phyloP scores from a whole-genome alignment of 768 basidiomycete genomes.

The Nidula microcarpa region DNA sequence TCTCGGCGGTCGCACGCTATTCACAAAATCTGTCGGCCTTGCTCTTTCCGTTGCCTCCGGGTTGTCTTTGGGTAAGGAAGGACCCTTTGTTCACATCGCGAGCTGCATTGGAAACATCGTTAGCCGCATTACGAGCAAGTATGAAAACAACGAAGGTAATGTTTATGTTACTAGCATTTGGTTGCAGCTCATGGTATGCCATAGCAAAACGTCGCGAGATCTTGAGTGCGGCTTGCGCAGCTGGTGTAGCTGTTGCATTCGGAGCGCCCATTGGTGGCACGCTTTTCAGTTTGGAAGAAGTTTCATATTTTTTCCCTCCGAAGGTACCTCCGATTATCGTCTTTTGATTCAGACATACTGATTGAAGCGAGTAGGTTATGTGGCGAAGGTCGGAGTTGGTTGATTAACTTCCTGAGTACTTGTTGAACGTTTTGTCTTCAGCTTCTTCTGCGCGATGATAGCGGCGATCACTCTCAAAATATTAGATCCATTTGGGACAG shows the following conservation, averaged over 20 bases:
- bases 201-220: slow-evolving; percentile 91
- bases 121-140: slow-evolving; percentile 81
- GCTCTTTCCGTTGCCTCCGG: slow-evolving; percentile 92
- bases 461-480: slow-evolving; percentile 92
- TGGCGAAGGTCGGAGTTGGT: slow-evolving; percentile 71
- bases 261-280: slow-evolving; percentile 96
- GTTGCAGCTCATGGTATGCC: no score
- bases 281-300: slow-evolving; percentile 91
- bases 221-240: slow-evolving; percentile 92
- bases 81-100: slow-evolving; percentile 86
- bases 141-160: slow-evolving; percentile 91
- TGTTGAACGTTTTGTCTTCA: slow-evolving; percentile 27
- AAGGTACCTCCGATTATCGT: slow-evolving; percentile 45
- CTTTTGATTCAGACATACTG: neutral
- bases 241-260: slow-evolving; percentile 96
- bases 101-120: slow-evolving; percentile 92
- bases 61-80: slow-evolving; percentile 73
- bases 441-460: slow-evolving; percentile 98
- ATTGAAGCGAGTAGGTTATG: slow-evolving; percentile 59
- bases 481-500: slow-evolving; percentile 93
- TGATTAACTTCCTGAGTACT: slow-evolving; percentile 22
- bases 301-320: slow-evolving; percentile 94
- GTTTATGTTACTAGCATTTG: neutral
- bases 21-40: slow-evolving; percentile 87
- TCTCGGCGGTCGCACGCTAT: slow-evolving; percentile 83